Percentiles rank a stretch among this genome's conserved stretches.
Evolutionary conservation across 345 rosid species (phyloP).

Genomic region (Acer campestre): DNA sequence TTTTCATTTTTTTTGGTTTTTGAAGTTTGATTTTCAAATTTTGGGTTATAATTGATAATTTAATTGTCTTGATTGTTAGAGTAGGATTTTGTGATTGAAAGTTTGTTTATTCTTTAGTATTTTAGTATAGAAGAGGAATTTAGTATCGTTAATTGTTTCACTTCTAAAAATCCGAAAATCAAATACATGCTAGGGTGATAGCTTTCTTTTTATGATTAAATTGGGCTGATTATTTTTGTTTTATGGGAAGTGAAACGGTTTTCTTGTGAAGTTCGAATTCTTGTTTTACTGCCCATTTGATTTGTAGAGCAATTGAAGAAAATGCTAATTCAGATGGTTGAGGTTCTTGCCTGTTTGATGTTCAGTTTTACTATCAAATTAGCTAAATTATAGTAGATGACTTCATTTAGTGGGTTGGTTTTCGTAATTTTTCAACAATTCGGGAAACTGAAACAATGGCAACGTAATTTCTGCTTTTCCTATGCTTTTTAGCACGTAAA

Average conservation of each 20-base stretch:
- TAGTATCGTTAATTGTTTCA: background rate
- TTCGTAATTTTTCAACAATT: background rate
- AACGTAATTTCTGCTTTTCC: background rate
- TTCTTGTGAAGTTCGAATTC: background rate
- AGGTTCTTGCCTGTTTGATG: background rate
- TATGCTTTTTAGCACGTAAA: background rate
- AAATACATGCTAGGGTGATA: background rate
- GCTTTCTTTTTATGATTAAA: background rate
- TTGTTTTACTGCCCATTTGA: background rate
- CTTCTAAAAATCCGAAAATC: background rate
- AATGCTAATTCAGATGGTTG: background rate
- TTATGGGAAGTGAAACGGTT: slow-evolving; percentile 2
- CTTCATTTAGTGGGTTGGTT: background rate
- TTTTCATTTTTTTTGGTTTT: background rate
- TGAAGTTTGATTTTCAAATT: slow-evolving; percentile 1
- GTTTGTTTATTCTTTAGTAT: background rate
- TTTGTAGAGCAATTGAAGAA: background rate
- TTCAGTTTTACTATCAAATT: background rate
- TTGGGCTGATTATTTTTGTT: background rate
- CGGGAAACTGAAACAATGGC: background rate
- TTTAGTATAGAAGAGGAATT: background rate
- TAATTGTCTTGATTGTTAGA: background rate
- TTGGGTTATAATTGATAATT: background rate
- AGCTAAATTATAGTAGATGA: background rate
- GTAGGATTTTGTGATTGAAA: background rate